Conservation (phyloP, 805 yeast species). For the Spathaspora girioi region DNA sequence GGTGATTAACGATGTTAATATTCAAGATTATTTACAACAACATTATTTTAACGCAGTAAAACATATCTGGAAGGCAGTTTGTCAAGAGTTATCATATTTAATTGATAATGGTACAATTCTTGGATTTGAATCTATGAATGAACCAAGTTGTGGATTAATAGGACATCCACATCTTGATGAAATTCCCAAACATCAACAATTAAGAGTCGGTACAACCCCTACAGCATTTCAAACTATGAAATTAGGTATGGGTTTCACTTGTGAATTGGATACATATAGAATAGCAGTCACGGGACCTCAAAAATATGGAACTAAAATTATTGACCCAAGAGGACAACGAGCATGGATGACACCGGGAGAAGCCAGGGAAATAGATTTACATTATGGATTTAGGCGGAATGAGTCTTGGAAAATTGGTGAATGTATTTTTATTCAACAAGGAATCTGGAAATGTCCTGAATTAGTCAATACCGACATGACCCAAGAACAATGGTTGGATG, state of each 20-base stretch:
- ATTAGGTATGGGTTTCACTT: slow-evolving; percentile 74
- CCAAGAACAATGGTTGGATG: slow-evolving; percentile 25
- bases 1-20: slow-evolving; percentile 63
- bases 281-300: slow-evolving; percentile 76
- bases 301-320: slow-evolving; percentile 48
- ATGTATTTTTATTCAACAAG: slow-evolving; percentile 79
- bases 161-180: slow-evolving; percentile 55
- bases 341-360: slow-evolving; percentile 66
- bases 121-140: slow-evolving; percentile 86
- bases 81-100: slow-evolving; percentile 27
- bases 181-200: slow-evolving; percentile 59
- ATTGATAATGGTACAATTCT: slow-evolving; percentile 46
- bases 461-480: slow-evolving; percentile 15
- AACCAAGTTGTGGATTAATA: slow-evolving; percentile 74
- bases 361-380: slow-evolving; percentile 43
- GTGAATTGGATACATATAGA: slow-evolving; percentile 64
- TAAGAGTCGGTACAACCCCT: slow-evolving; percentile 79
- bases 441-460: slow-evolving; percentile 62
- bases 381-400: slow-evolving; percentile 69
- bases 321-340: slow-evolving; percentile 63
- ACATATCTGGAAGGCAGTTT: slow-evolving; percentile 29
- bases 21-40: slow-evolving; percentile 72
- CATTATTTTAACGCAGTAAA: slow-evolving; percentile 56
- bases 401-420: slow-evolving; percentile 64
- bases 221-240: slow-evolving; percentile 70